These are phyloP conservation scores for Phylloporus sp. DNA, from an alignment of 1,284 basidiomycete species.

Conservation along the genomic window DNA sequence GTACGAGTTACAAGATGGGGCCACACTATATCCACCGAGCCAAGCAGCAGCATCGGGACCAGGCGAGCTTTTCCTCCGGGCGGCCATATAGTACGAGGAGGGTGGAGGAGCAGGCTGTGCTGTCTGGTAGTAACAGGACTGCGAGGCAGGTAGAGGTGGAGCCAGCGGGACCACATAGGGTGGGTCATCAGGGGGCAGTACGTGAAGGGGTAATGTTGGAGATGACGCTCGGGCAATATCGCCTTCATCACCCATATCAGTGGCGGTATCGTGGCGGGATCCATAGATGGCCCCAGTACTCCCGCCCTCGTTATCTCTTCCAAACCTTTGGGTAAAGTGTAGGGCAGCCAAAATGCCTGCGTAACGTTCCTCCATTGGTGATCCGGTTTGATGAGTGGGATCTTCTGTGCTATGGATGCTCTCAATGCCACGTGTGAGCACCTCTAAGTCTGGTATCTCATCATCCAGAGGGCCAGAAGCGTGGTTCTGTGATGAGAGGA, in stretches of 20 bases:
- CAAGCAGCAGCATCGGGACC: conserved; percentile 32
- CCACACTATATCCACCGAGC: conserved; percentile 28
- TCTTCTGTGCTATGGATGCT: background rate
- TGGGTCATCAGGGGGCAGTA: conserved; percentile 15
- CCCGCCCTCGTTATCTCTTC: conserved; percentile 21
- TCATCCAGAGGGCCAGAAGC: conserved; percentile 25
- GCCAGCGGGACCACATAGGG: conserved; percentile 26
- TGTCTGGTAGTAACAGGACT: conserved; percentile 8
- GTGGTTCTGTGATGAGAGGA: conserved; percentile 12
- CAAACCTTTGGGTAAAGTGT: conserved; percentile 18
- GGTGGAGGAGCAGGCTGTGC: conserved; percentile 31
- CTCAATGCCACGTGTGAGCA: conserved; percentile 7
- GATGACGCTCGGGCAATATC: conserved; percentile 25
- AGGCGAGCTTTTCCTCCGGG: conserved; percentile 30
- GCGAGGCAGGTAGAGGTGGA: conserved; percentile 25
- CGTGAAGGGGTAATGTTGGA: conserved; percentile 28
- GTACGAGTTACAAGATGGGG: conserved; percentile 34
- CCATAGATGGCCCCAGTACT: conserved; percentile 37
- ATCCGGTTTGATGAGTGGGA: background rate
- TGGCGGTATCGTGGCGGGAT: conserved; percentile 20
- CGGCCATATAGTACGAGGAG: conserved; percentile 26
- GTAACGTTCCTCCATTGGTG: conserved; percentile 30
- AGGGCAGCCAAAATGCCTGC: conserved; percentile 34
- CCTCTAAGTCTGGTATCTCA: conserved; percentile 24
- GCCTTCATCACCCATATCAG: conserved; percentile 13